Evolutionary conservation across 1,284 basidiomycete species (phyloP).

Genomic region (Abortiporus biennis): DNA sequence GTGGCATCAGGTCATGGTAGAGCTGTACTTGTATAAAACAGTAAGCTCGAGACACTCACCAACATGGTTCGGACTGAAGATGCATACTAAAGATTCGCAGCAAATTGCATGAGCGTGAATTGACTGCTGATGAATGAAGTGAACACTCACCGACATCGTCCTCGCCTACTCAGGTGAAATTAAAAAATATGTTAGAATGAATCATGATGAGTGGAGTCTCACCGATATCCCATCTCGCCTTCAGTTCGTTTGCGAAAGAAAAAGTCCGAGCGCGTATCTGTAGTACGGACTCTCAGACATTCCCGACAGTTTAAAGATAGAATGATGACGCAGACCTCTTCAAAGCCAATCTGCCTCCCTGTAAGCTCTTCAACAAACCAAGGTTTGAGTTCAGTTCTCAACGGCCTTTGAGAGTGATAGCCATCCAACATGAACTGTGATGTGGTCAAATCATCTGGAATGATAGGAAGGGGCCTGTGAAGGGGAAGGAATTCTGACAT

Average conservation of each 20-base stretch:
- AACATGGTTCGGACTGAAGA: conserved; percentile 60
- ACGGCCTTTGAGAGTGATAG: conserved; percentile 42
- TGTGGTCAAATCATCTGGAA: conserved; percentile 64
- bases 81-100: conserved; percentile 39
- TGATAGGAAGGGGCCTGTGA: conserved; percentile 33
- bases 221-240: conserved; percentile 37
- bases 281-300: neutral
- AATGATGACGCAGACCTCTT: conserved; percentile 38
- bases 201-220: conserved; percentile 7
- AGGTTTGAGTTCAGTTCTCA: conserved; percentile 15
- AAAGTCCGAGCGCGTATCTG: conserved; percentile 42
- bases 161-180: conserved; percentile 6
- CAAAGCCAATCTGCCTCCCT: conserved; percentile 38
- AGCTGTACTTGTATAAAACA: neutral
- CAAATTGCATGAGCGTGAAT: neutral
- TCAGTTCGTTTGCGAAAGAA: conserved; percentile 56
- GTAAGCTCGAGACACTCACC: conserved; percentile 28
- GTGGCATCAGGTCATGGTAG: neutral
- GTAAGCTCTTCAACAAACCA: conserved; percentile 64
- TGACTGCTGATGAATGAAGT: neutral
- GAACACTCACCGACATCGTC: conserved; percentile 38
- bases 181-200: neutral
- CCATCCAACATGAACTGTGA: conserved; percentile 67
- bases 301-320: neutral
- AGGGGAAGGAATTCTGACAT: conserved; percentile 36